Evolutionary conservation across 345 rosid genomes (phyloP).

Genomic region (Eucalyptus tenuipes): DNA sequence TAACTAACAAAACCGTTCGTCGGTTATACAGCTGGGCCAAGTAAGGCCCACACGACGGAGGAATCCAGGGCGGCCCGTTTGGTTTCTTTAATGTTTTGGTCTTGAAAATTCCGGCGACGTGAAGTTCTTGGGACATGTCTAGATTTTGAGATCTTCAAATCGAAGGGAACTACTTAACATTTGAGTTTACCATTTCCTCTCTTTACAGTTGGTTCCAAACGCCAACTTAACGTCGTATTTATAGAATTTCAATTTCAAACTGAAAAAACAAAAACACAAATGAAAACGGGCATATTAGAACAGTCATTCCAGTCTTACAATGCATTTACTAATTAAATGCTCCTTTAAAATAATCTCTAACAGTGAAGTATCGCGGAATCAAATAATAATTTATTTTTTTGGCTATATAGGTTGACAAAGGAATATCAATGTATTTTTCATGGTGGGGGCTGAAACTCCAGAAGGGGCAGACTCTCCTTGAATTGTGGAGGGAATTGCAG

Average conservation of each 20-base stretch:
- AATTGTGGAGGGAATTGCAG: background rate
- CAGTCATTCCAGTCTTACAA: background rate
- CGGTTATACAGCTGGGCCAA: background rate
- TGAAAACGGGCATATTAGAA: background rate
- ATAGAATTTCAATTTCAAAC: background rate
- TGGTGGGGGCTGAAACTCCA: background rate
- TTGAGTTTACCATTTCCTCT: background rate
- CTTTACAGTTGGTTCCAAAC: accelerated
- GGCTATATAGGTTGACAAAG: background rate
- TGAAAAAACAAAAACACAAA: background rate
- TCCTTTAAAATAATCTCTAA: background rate
- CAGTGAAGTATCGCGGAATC: accelerated
- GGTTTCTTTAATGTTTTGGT: background rate
- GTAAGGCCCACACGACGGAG: background rate
- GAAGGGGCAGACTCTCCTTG: background rate
- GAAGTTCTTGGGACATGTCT: background rate
- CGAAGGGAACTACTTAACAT: background rate
- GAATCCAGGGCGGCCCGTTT: background rate
- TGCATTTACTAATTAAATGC: background rate
- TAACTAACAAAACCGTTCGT: background rate
- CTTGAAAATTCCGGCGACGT: background rate
- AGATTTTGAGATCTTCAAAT: background rate
- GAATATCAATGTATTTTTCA: background rate
- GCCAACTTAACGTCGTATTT: background rate
- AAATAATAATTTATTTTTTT: background rate